Evolutionary conservation across 164 flowering plant species (phyloP).

Genomic region (Aristolochia contorta): DNA sequence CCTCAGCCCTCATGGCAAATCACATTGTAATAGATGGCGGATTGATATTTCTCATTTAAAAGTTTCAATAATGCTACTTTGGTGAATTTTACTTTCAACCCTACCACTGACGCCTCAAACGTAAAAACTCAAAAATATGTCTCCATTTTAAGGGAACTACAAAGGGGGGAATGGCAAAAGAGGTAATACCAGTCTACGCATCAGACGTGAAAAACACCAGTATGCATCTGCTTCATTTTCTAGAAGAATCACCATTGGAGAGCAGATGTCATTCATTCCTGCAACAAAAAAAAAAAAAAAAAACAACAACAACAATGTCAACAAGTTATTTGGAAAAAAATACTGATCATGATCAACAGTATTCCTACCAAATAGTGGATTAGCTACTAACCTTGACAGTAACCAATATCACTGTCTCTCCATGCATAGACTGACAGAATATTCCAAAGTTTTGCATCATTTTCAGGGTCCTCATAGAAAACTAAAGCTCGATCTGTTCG

Average conservation of each 20-base stretch:
- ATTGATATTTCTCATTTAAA: no score
- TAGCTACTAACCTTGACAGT: slow-evolving; percentile 64
- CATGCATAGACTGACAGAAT: slow-evolving; percentile 78
- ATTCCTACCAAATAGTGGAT: background rate
- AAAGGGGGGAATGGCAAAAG: background rate
- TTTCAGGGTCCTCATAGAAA: slow-evolving; percentile 66
- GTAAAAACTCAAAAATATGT: background rate
- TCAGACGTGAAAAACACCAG: slow-evolving; percentile 91
- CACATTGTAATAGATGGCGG: no score
- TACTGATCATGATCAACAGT: no score
- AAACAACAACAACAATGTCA: background rate
- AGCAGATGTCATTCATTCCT: slow-evolving; percentile 98
- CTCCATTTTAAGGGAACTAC: background rate
- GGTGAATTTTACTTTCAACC: no score
- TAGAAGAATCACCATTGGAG: slow-evolving; percentile 74
- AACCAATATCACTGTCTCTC: slow-evolving; percentile 75
- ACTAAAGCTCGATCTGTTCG: slow-evolving; percentile 79
- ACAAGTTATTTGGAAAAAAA: background rate
- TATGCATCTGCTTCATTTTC: slow-evolving; percentile 93
- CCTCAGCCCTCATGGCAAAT: no score
- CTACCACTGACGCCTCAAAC: background rate
- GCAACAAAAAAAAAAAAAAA: slow-evolving; percentile 11
- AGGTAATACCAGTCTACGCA: slow-evolving; percentile 77
- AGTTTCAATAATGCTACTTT: no score
- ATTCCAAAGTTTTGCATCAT: slow-evolving; percentile 84